phyloP scores from a whole-genome alignment of 164 flowering plant species.

The Berberis vulgaris region DNA sequence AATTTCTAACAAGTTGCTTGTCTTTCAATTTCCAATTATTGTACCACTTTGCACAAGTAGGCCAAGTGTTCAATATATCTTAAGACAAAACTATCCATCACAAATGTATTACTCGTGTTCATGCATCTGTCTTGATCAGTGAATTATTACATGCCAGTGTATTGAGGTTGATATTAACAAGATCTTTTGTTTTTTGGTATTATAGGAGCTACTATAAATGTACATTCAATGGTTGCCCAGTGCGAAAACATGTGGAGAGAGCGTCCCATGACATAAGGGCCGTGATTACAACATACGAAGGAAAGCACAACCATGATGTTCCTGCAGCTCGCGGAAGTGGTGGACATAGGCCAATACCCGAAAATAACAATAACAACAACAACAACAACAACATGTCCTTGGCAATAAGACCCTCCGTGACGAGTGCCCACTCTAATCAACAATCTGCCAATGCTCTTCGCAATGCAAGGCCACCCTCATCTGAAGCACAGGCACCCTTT shows the following conservation, averaged over 20 bases:
- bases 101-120: neutral
- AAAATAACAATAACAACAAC: slow-evolving; percentile 7
- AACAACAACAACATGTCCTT: slow-evolving; percentile 11
- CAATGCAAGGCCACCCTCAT: slow-evolving; percentile 10
- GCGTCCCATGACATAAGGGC: slow-evolving; percentile 72
- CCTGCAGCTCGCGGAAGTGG: slow-evolving; percentile 78
- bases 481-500: slow-evolving; percentile 36
- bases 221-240: slow-evolving; percentile 58
- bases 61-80: neutral
- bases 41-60: neutral
- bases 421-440: slow-evolving; percentile 13
- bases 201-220: slow-evolving; percentile 92
- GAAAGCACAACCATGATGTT: slow-evolving; percentile 92
- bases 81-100: neutral
- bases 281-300: slow-evolving; percentile 86
- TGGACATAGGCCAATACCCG: slow-evolving; percentile 25
- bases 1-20: neutral
- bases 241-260: slow-evolving; percentile 82
- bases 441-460: slow-evolving; percentile 14
- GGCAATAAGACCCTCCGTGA: slow-evolving; percentile 36
- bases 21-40: neutral
- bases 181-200: neutral
- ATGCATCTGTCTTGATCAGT: no score
- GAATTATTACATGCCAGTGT: no score
- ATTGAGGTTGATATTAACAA: no score